Base-by-base conservation (phyloP, 371 early-diverging fungal genomes). In the Mycotypha africana region DNA sequence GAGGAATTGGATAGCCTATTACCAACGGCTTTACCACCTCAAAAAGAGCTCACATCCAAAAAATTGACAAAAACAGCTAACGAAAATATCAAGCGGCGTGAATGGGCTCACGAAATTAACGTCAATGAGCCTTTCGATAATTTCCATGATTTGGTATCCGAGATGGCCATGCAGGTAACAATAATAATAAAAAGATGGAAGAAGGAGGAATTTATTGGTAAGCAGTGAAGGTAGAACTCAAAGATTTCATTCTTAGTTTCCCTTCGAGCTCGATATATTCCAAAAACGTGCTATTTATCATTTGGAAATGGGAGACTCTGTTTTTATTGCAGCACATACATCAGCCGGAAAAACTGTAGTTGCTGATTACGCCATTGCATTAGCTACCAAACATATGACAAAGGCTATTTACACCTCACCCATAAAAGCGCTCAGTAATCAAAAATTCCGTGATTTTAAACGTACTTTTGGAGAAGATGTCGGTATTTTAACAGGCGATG, bases 291-390 rank as follows among this genome's bases (percentile, higher is more conserved):
- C 98, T 0, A 92, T 99, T 1, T 97, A 95, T 65, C 93, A 94
- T 65, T 65, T 99, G 42, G 95, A 94, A 65, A 85, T 85, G 50
- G 91, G 92, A 16, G 93, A 97, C 45, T 91, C 87, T 11, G 95
- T 99, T 15, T 99, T 99, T 76, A 92, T 99, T 19, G 96, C 99
- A 3, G 99, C 99, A 0, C 99, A 99, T 52, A 99, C 99, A 3
- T 97, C 97, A 17, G 99, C 99, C 1, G 99, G 99, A 46, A 99
- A 99, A 71, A 99, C 99, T 0, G 97, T 95, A 2, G 98, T 99
- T 14, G 99, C 99, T 0, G 99, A 99, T 70, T 99, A 99, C 64
- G 99, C 99, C 0, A 93, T 98, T 43, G 91, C 95, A 0, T 62
- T 95, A 47, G 91, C 97, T 10, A 76, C 82, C 53, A 86, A 89